A percentile compares a stretch with the other conserved stretches of the same genome.
Evolutionary conservation across 2,329 filamentous ascomycete species (phyloP).

Genomic region (Paramyrothecium sp.): DNA sequence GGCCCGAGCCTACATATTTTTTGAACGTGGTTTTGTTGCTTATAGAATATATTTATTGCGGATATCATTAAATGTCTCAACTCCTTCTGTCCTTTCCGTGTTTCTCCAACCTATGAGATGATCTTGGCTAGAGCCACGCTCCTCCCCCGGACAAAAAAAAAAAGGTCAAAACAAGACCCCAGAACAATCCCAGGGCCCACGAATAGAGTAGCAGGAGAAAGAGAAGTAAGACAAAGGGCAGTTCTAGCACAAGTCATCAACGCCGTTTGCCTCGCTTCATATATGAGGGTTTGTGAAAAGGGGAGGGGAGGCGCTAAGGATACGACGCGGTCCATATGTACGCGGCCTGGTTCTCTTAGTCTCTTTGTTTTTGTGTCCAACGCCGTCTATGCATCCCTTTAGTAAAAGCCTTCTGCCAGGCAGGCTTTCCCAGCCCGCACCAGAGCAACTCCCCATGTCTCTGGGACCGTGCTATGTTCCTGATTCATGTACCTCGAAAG

Average conservation of each 20-base stretch:
- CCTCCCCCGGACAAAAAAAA: too few species aligned
- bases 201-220: neutral
- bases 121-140: too few species aligned
- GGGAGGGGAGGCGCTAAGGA: neutral
- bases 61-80: neutral
- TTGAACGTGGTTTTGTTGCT: too few species aligned
- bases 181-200: too few species aligned
- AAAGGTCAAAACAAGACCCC: too few species aligned
- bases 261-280: neutral
- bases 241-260: neutral
- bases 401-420: constrained; percentile 13
- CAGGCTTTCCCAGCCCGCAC: neutral
- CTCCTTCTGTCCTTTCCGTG: neutral
- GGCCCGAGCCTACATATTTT: too few species aligned
- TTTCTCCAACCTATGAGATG: too few species aligned
- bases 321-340: neutral
- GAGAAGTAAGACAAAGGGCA: neutral
- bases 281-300: too few species aligned
- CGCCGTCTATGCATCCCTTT: constrained; percentile 29
- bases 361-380: constrained; percentile 16
- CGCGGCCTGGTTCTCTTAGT: neutral
- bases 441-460: neutral
- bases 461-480: neutral
- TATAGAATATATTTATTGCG: neutral
- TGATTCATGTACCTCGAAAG: neutral